phyloP scores from a whole-genome alignment of 208 protist species.

The Leishmania braziliensis region DNA sequence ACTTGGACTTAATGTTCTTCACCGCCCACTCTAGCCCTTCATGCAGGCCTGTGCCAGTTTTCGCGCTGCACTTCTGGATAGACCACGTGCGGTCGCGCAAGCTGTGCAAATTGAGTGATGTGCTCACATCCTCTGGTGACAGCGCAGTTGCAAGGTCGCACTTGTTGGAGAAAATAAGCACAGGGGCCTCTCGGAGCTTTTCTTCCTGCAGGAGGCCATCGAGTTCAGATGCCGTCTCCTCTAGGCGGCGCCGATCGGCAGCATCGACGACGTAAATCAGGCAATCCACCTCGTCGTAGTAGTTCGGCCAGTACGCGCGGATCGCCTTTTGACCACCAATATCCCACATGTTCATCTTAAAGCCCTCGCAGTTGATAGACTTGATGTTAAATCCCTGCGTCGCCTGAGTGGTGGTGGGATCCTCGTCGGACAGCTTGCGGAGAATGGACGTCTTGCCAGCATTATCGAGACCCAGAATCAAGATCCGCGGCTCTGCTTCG shows the following conservation, averaged over 20 bases:
- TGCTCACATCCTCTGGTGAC: conserved; percentile 84
- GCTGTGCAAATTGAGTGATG: conserved; percentile 82
- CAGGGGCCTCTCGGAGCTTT: conserved; percentile 92
- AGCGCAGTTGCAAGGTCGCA: conserved; percentile 95
- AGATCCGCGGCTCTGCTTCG: conserved; percentile 94
- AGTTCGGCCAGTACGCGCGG: conserved; percentile 98
- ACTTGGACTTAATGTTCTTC: conserved; percentile 74
- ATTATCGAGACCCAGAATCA: conserved; percentile 98
- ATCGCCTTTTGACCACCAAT: conserved; percentile 98
- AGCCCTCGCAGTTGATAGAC: conserved; percentile 93
- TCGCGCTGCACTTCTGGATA: conserved; percentile 93
- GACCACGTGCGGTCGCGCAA: conserved; percentile 90
- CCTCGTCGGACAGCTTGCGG: conserved; percentile 95
- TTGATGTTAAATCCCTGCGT: conserved; percentile 99
- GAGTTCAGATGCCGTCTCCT: conserved; percentile 95
- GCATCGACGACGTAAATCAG: conserved; percentile 97
- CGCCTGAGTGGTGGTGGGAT: conserved; percentile 95
- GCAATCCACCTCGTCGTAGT: conserved; percentile 97
- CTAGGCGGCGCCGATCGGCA: conserved; percentile 92
- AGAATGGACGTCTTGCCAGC: conserved; percentile 99
- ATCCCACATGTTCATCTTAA: conserved; percentile 99
- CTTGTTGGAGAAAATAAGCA: conserved; percentile 98
- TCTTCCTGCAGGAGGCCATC: conserved; percentile 94
- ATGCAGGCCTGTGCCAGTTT: conserved; percentile 87
- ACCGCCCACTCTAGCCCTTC: conserved; percentile 91